phyloP scores from a whole-genome alignment of 2,329 filamentous ascomycete species.

The Ceratocystis alfenasii region DNA sequence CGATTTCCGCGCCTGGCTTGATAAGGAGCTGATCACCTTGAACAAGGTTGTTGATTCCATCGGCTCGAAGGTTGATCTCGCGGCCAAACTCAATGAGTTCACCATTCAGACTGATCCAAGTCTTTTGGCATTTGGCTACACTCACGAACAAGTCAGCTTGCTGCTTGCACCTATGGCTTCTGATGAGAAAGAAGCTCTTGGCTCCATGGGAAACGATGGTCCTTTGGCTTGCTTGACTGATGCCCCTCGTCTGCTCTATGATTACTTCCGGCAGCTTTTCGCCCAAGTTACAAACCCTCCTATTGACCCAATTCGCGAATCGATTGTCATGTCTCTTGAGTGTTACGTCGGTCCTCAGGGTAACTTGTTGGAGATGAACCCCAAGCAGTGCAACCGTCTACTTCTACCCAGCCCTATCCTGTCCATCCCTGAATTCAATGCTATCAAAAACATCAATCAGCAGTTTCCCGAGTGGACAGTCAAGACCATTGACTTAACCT shows the following conservation, averaged over 20 bases:
- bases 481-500: conserved; percentile 83
- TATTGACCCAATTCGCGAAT: conserved; percentile 93
- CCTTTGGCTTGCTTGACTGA: conserved; percentile 84
- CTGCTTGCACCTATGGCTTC: conserved; percentile 91
- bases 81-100: conserved; percentile 52
- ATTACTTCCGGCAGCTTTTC: conserved; percentile 96
- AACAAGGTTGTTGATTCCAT: conserved; percentile 58
- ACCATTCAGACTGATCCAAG: conserved; percentile 74
- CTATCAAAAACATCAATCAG: conserved; percentile 62
- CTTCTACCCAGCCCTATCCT: conserved; percentile 80
- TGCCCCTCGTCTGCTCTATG: conserved; percentile 76
- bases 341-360: conserved; percentile 94
- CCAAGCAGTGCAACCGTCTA: conserved; percentile 75
- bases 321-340: conserved; percentile 94
- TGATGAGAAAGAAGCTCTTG: conserved; percentile 91
- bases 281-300: conserved; percentile 96
- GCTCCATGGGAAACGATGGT: conserved; percentile 96
- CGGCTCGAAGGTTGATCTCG: conserved; percentile 50
- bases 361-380: conserved; percentile 86
- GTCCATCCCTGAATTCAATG: conserved; percentile 82
- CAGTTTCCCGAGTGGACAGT: conserved; percentile 73
- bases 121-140: conserved; percentile 82
- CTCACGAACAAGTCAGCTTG: conserved; percentile 86
- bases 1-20: conserved; percentile 80
- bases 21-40: conserved; percentile 72